Evolutionary conservation across 257 asterid species (phyloP).

Genomic region (Gentiana straminea): DNA sequence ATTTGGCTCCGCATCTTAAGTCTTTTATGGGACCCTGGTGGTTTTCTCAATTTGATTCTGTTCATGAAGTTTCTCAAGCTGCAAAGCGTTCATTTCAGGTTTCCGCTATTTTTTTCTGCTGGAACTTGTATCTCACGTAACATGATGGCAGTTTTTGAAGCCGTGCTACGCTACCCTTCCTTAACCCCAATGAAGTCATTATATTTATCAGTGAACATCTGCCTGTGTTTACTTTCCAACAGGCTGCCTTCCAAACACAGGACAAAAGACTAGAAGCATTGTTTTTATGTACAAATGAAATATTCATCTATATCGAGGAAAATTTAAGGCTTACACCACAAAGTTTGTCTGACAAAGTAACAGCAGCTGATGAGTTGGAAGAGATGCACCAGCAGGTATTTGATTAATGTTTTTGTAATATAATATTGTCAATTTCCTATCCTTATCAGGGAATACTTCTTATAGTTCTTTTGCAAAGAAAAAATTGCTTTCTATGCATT

Average conservation of each 20-base stretch:
- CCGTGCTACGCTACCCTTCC: too few relatives aligned
- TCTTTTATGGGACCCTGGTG: constrained; percentile 97
- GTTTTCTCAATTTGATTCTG: constrained; percentile 95
- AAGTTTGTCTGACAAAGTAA: constrained; percentile 82
- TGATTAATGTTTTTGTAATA: not conserved
- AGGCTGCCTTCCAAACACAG: constrained; percentile 84
- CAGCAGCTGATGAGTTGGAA: constrained; percentile 82
- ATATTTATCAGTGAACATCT: too few relatives aligned
- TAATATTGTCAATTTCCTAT: too few relatives aligned
- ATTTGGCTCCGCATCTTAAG: constrained; percentile 86
- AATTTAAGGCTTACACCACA: constrained; percentile 84
- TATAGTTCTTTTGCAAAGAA: too few relatives aligned
- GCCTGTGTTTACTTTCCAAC: constrained; percentile 12
- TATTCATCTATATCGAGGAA: constrained; percentile 71
- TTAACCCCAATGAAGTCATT: too few relatives aligned
- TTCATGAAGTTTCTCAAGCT: constrained; percentile 83
- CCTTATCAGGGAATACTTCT: too few relatives aligned
- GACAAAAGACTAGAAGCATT: constrained; percentile 87
- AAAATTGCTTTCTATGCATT: too few relatives aligned
- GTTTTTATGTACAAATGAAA: constrained; percentile 64
- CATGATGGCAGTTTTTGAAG: not conserved
- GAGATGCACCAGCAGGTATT: constrained; percentile 92
- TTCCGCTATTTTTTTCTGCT: constrained; percentile 10
- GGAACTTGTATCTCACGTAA: not conserved
- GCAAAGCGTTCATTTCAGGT: constrained; percentile 97